Evolutionary conservation across 2,329 filamentous ascomycete species (phyloP).

Genomic region (Didymella arachidicola): DNA sequence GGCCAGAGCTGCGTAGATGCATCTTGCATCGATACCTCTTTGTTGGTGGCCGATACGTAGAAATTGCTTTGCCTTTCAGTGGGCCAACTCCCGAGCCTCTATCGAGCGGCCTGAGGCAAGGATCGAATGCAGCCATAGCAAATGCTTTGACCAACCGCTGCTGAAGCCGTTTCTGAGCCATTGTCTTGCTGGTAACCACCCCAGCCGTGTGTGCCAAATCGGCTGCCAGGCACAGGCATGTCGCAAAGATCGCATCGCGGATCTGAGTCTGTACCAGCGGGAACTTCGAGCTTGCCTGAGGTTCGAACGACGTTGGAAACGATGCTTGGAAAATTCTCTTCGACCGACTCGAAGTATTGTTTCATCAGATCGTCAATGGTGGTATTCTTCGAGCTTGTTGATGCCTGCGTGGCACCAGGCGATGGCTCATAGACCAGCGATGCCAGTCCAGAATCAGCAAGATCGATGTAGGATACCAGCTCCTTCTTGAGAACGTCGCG

Average conservation of each 20-base stretch:
- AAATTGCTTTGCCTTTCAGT: neutral
- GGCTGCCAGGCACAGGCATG: slow-evolving; percentile 68
- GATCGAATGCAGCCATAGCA: slow-evolving; percentile 80
- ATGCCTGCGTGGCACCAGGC: slow-evolving; percentile 39
- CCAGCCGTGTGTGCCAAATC: slow-evolving; percentile 68
- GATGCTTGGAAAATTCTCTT: slow-evolving; percentile 85
- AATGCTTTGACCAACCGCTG: slow-evolving; percentile 47
- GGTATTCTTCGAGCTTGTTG: slow-evolving; percentile 73
- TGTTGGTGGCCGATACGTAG: neutral
- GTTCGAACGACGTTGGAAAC: slow-evolving; percentile 96
- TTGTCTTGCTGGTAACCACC: slow-evolving; percentile 63
- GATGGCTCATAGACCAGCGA: slow-evolving; percentile 45
- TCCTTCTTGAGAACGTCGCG: slow-evolving; percentile 87
- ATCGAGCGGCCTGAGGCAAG: slow-evolving; percentile 24
- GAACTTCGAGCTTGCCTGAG: slow-evolving; percentile 76
- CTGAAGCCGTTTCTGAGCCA: slow-evolving; percentile 36
- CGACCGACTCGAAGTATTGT: slow-evolving; percentile 86
- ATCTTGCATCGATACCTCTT: neutral
- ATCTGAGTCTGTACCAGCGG: slow-evolving; percentile 40
- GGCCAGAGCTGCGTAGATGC: neutral
- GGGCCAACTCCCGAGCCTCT: neutral
- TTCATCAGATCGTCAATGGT: slow-evolving; percentile 92
- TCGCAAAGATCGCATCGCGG: slow-evolving; percentile 71
- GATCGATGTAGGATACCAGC: slow-evolving; percentile 69
- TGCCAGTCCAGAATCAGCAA: slow-evolving; percentile 62